Base-by-base conservation (phyloP, 805 yeast species). In the Ogataea paraovalis region DNA sequence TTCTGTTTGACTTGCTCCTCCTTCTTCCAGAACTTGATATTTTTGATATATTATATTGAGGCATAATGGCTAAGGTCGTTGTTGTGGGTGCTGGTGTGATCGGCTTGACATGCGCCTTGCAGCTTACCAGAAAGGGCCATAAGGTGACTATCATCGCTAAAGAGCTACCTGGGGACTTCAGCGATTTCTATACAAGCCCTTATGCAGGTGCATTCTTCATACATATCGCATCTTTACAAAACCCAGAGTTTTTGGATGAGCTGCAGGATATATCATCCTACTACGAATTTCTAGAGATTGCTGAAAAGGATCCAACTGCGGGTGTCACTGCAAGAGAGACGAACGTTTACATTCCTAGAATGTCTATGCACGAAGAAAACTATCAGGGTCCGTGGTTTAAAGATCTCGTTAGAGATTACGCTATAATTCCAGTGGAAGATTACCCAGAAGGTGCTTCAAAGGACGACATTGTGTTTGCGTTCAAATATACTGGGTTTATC, bases 401-500 rank as follows among this genome's bases (percentile, higher is more conserved):
- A 32, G 62, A 64, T 38, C 47, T 66, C 14, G 73, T 74, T 5
- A 54, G 67, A 34, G 70, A 65, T 10, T 70, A 64, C 51, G 46
- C 61, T 25, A 62, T 63, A 2, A 48, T 73, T 4, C 58, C 59
- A 0, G 50, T 54, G 5, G 44, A 45, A 1, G 69, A 69, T 16
- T 62, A 71, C 32, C 71, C 72, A 1, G 61, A 38, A 5, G 53
- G 55, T 9, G 32, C 59, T 22, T 42, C 20, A 4, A 46, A 5
- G 67, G 70, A 60, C 42, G 59, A 58, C 20, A 57, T 60, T 40
- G 66, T 58, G 1, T 71, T 76, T 52, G 87, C 82, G 3, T 72
- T 75, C 34, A 61, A 64, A 34, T 85, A 84, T 60, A 66, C 67
- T 39, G 76, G 89, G 0, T 84, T 83, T 78, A 80, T 84, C 23